A percentile compares a stretch with the other conserved stretches of the same genome.
These are phyloP conservation scores for Stemphylium vesicarium DNA, from an alignment of 2,329 filamentous ascomycete species.

Conservation along the genomic window DNA sequence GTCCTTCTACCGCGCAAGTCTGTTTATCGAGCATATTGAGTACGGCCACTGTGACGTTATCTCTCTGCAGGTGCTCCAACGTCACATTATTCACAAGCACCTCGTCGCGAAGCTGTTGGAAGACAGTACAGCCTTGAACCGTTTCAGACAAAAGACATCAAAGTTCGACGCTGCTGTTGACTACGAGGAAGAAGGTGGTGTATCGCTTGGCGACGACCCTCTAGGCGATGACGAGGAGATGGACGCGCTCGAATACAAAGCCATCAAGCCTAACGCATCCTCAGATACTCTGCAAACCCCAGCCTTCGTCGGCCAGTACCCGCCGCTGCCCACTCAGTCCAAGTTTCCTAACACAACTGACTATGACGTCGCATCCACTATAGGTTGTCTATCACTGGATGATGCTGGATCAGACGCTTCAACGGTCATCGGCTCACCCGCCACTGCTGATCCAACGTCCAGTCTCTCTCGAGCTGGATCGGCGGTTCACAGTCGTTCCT, in stretches of 20 bases:
- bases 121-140: slow-evolving; percentile 17
- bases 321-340: slow-evolving; percentile 26
- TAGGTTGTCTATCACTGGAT: slow-evolving; percentile 26
- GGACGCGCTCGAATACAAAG: slow-evolving; percentile 26
- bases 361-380: slow-evolving; percentile 11
- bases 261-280: slow-evolving; percentile 31
- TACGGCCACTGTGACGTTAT: slow-evolving; percentile 57
- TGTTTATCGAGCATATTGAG: slow-evolving; percentile 63
- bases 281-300: slow-evolving; percentile 1
- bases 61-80: slow-evolving; percentile 51
- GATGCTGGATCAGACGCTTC: slow-evolving; percentile 10
- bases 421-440: slow-evolving; percentile 14
- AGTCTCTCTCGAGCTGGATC: not conserved
- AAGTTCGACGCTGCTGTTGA: slow-evolving; percentile 37
- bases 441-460: not conserved
- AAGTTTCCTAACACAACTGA: not conserved
- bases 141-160: slow-evolving; percentile 40
- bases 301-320: slow-evolving; percentile 19
- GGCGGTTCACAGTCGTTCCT: not conserved
- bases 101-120: slow-evolving; percentile 49
- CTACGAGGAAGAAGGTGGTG: slow-evolving; percentile 36
- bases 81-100: slow-evolving; percentile 59
- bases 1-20: slow-evolving; percentile 56
- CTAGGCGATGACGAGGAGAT: slow-evolving; percentile 28
- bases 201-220: slow-evolving; percentile 23